A percentile compares a stretch with the other conserved stretches of the same genome.
Conservation (phyloP, 176 grass and related monocot genomes). For the Rhynchospora tenuis region DNA sequence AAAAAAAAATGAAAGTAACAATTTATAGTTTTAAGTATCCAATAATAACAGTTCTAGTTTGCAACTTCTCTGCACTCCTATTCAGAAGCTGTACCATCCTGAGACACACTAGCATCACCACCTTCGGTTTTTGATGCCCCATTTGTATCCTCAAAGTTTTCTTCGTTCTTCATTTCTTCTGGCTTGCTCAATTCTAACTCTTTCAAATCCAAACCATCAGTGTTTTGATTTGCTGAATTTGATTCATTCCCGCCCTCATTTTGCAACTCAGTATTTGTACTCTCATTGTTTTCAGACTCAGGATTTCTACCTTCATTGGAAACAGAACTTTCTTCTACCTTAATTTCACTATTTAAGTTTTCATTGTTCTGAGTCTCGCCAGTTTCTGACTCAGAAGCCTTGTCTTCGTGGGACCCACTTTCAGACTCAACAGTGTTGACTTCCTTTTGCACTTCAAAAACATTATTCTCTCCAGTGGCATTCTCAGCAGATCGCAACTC, state of each 20-base stretch:
- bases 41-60: background rate
- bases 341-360: conserved; percentile 8
- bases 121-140: background rate
- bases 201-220: conserved; percentile 11
- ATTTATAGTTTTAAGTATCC: background rate
- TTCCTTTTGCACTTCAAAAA: background rate
- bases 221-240: conserved; percentile 4
- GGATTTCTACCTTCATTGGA: background rate
- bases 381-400: background rate
- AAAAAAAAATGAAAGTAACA: background rate
- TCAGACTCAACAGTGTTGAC: background rate
- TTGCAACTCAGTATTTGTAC: conserved; percentile 1
- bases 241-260: background rate
- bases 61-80: background rate
- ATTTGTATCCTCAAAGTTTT: background rate
- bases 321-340: background rate
- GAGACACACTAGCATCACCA: background rate
- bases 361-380: background rate
- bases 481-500: background rate
- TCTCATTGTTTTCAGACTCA: conserved; percentile 10
- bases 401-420: background rate
- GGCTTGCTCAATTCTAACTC: conserved; percentile 2
- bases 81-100: conserved; percentile 4
- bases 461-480: conserved; percentile 6
- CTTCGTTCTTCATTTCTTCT: conserved; percentile 15